Evolutionary conservation across 345 rosid species (phyloP).

Genomic region (Pseudoturritis turrita): DNA sequence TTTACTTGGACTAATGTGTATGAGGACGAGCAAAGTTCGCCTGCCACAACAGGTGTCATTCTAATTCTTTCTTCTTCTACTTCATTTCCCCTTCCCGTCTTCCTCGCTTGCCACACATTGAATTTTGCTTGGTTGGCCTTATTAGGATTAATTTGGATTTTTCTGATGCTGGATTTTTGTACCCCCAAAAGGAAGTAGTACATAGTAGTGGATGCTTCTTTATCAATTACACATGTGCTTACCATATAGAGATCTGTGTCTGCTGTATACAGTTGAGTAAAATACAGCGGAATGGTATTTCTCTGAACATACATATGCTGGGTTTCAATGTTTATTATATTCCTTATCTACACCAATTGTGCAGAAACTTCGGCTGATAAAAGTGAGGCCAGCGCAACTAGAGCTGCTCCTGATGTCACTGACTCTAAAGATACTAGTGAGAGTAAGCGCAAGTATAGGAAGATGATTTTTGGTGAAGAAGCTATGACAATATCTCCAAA

Average conservation of each 20-base stretch:
- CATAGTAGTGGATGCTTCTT: not conserved
- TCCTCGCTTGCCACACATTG: not conserved
- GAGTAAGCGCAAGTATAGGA: constrained; percentile 42
- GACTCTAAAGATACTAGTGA: constrained; percentile 37
- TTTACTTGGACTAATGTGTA: constrained; percentile 71
- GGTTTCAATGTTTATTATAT: not conserved
- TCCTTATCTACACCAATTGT: not conserved
- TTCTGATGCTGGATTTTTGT: not conserved
- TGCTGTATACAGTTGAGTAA: not conserved
- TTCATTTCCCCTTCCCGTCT: not conserved
- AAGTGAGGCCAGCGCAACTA: constrained; percentile 28
- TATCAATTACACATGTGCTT: not conserved
- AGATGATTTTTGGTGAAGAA: constrained; percentile 81
- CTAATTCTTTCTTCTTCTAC: not conserved
- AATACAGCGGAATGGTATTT: not conserved
- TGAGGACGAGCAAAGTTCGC: constrained; percentile 37
- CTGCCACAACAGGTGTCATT: constrained; percentile 37
- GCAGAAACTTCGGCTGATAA: constrained; percentile 48
- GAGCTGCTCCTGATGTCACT: constrained; percentile 31
- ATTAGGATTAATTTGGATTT: not conserved
- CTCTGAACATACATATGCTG: not conserved
- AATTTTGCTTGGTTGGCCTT: not conserved
- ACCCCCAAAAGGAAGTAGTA: not conserved
- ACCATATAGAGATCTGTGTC: not conserved
- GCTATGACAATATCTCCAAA: constrained; percentile 64